Percentiles rank a stretch among this genome's conserved stretches.
These are phyloP conservation scores for Melaleuca alternifolia DNA, from an alignment of 345 rosid species.

Conservation along the genomic window DNA sequence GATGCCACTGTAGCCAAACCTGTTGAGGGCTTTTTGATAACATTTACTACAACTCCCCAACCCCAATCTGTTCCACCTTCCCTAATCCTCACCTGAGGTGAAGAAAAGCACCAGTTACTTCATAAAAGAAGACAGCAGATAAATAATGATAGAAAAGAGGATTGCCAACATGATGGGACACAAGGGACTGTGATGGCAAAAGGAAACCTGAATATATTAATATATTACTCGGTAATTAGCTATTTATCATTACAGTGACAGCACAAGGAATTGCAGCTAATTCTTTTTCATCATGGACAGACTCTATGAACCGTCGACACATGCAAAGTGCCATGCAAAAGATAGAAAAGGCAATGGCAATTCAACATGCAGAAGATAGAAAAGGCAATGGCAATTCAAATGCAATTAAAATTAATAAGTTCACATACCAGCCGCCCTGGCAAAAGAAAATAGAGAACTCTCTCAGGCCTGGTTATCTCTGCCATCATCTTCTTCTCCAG, in stretches of 20 bases:
- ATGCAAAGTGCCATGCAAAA: background rate
- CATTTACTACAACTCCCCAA: constrained; percentile 98
- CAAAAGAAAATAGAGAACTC: constrained; percentile 73
- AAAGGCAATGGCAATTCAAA: background rate
- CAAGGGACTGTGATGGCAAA: background rate
- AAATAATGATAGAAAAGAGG: background rate
- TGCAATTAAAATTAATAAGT: background rate
- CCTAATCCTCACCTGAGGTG: constrained; percentile 73
- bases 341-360: background rate
- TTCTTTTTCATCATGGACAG: background rate
- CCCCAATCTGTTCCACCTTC: constrained; percentile 99
- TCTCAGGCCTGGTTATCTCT: constrained; percentile 95
- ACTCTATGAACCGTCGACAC: background rate
- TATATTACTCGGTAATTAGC: background rate
- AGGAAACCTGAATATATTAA: background rate
- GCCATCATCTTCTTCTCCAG: constrained; percentile 89
- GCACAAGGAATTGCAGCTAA: background rate
- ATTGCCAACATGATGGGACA: background rate
- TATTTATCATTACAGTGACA: background rate
- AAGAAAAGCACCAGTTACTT: background rate
- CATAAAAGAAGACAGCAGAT: background rate
- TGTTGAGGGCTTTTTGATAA: constrained; percentile 61
- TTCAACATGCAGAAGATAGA: background rate
- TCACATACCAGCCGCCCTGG: constrained; percentile 87
- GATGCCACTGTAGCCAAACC: constrained; percentile 48